phyloP scores from a whole-genome alignment of 2,329 filamentous ascomycete genomes.

The Ilyonectria mors-panacis region DNA sequence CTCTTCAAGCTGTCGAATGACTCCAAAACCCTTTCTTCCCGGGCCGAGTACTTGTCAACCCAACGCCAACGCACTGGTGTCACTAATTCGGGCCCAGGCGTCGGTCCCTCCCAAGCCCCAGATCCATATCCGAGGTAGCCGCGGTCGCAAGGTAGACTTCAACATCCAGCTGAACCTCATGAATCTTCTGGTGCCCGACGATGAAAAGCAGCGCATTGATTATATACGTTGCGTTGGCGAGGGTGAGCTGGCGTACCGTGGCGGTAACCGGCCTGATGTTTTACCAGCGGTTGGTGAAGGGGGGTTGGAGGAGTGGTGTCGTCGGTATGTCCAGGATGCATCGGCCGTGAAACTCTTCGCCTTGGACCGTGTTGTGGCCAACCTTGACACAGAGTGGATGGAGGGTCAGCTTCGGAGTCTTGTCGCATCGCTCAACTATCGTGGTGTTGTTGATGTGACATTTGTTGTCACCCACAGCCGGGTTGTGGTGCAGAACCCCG shows the following conservation, averaged over 20 bases:
- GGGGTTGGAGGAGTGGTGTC: slow-evolving; percentile 65
- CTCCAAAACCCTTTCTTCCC: slow-evolving; percentile 62
- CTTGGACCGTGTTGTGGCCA: slow-evolving; percentile 67
- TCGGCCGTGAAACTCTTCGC: slow-evolving; percentile 64
- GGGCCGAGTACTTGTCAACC: slow-evolving; percentile 64
- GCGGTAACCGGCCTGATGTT: slow-evolving; percentile 59
- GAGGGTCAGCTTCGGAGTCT: slow-evolving; percentile 69
- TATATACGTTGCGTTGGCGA: slow-evolving; percentile 66
- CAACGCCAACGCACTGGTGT: slow-evolving; percentile 60
- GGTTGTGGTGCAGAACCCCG: slow-evolving; percentile 66
- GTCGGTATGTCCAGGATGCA: slow-evolving; percentile 62
- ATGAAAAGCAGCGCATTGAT: slow-evolving; percentile 62
- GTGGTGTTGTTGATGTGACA: slow-evolving; percentile 63
- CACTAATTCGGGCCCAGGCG: slow-evolving; percentile 64
- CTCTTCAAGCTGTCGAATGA: slow-evolving; percentile 67
- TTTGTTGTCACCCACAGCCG: slow-evolving; percentile 66
- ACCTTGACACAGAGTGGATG: slow-evolving; percentile 69
- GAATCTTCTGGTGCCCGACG: slow-evolving; percentile 65
- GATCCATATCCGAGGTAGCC: slow-evolving; percentile 64
- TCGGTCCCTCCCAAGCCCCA: slow-evolving; percentile 69
- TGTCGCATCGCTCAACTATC: slow-evolving; percentile 65
- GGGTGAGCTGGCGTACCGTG: slow-evolving; percentile 67
- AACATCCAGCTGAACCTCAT: slow-evolving; percentile 69
- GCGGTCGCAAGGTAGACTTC: slow-evolving; percentile 64
- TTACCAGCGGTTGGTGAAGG: slow-evolving; percentile 61